These are phyloP conservation scores for Martiniozyma abietophila DNA, from an alignment of 805 yeast species.

Conservation along the genomic window DNA sequence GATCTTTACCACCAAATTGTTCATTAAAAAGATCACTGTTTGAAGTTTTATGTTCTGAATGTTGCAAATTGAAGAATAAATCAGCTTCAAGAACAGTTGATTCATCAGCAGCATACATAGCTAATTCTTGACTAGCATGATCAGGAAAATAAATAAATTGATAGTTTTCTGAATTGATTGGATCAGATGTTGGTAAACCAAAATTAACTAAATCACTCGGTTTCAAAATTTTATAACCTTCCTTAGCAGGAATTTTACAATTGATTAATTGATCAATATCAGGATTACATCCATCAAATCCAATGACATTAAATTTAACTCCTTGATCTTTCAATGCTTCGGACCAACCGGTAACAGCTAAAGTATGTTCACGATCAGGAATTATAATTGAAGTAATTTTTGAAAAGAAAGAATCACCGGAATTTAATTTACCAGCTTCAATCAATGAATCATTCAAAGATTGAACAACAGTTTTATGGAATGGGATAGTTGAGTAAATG, in stretches of 20 bases:
- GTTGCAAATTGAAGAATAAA: slow-evolving; percentile 48
- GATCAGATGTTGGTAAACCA: slow-evolving; percentile 20
- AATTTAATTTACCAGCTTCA: slow-evolving; percentile 20
- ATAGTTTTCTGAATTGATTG: slow-evolving; percentile 32
- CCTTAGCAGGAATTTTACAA: background rate
- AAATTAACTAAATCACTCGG: slow-evolving; percentile 21
- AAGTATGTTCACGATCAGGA: slow-evolving; percentile 56
- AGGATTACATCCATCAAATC: background rate
- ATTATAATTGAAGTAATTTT: slow-evolving; percentile 43
- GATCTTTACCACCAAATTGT: slow-evolving; percentile 30
- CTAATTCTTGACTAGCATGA: slow-evolving; percentile 51
- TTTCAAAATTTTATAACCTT: background rate
- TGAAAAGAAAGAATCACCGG: slow-evolving; percentile 26
- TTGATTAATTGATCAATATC: slow-evolving; percentile 1
- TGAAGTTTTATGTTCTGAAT: slow-evolving; percentile 32
- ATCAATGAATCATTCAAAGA: slow-evolving; percentile 27
- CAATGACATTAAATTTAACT: slow-evolving; percentile 1
- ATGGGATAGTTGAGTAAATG: slow-evolving; percentile 51
- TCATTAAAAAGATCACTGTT: slow-evolving; percentile 30
- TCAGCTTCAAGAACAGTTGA: slow-evolving; percentile 51
- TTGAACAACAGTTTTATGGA: slow-evolving; percentile 34
- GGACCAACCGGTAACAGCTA: slow-evolving; percentile 20
- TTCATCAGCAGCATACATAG: slow-evolving; percentile 36
- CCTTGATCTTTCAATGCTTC: background rate
- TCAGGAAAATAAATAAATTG: slow-evolving; percentile 48